phyloP scores from a whole-genome alignment of 23 red algal species.

The Gracilaria vermiculophylla region DNA sequence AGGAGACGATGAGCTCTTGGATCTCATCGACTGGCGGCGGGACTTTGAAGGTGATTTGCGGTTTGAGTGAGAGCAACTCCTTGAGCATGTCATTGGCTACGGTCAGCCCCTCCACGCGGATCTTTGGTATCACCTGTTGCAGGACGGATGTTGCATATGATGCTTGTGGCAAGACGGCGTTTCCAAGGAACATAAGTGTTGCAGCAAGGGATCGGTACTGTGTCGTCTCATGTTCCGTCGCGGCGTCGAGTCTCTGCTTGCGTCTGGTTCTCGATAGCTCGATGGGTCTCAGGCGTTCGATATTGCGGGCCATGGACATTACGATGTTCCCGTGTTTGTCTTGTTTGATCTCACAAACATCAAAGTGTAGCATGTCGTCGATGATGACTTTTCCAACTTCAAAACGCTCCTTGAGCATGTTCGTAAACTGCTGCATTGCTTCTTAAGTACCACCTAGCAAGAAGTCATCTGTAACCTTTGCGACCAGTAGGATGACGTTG shows the following conservation, averaged over 20 bases:
- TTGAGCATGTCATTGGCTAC: not conserved
- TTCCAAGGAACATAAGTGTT: slow-evolving; percentile 17
- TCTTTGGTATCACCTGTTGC: not conserved
- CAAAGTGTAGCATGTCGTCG: slow-evolving; percentile 15
- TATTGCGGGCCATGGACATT: not conserved
- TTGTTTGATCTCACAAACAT: slow-evolving; percentile 23
- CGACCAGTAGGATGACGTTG: not conserved
- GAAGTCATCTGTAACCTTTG: slow-evolving; percentile 53
- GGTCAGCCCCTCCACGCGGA: not conserved
- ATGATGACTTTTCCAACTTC: not conserved
- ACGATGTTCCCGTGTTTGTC: not conserved
- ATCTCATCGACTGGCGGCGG: not conserved
- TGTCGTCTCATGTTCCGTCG: not conserved
- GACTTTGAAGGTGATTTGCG: not conserved
- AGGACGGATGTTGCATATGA: not conserved
- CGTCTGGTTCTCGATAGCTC: not conserved
- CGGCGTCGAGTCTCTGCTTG: not conserved
- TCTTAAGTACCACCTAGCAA: not conserved
- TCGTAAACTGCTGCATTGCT: slow-evolving; percentile 1
- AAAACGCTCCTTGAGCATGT: not conserved
- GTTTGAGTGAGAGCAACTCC: not conserved
- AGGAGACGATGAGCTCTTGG: not conserved
- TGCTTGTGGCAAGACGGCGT: not conserved
- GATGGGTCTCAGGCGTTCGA: slow-evolving; percentile 14
- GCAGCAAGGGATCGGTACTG: not conserved